phyloP scores from a whole-genome alignment of 2,329 filamentous ascomycete species.

The Curvularia verruculosa region DNA sequence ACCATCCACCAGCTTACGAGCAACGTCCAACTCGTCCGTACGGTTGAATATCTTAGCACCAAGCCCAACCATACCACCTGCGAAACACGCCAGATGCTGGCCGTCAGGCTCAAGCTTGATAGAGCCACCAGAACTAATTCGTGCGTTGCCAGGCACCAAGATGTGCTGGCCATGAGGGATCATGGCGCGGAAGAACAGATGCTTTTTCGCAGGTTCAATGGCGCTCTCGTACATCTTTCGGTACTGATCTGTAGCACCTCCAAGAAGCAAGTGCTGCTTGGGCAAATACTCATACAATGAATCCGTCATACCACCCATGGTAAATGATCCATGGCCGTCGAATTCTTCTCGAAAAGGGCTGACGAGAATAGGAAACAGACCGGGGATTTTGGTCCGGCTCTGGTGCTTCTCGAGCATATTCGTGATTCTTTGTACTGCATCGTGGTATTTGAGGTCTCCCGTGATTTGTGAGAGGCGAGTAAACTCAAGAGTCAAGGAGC shows the following conservation, averaged over 20 bases:
- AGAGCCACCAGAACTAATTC: slow-evolving; percentile 52
- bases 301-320: slow-evolving; percentile 62
- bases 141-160: slow-evolving; percentile 70
- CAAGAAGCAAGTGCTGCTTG: slow-evolving; percentile 75
- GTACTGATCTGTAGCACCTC: slow-evolving; percentile 76
- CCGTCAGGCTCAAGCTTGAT: slow-evolving; percentile 51
- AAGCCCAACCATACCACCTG: slow-evolving; percentile 62
- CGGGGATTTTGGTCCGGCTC: slow-evolving; percentile 45
- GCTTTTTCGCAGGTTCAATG: slow-evolving; percentile 70
- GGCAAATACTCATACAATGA: slow-evolving; percentile 65
- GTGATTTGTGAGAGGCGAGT: slow-evolving; percentile 50
- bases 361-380: slow-evolving; percentile 46
- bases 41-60: slow-evolving; percentile 60
- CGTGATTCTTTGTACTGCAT: slow-evolving; percentile 47
- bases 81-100: slow-evolving; percentile 61
- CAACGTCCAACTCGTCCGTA: slow-evolving; percentile 57
- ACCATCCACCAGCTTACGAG: slow-evolving; percentile 59
- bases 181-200: slow-evolving; percentile 81
- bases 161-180: slow-evolving; percentile 69
- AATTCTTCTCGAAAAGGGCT: slow-evolving; percentile 42
- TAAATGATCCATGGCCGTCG: slow-evolving; percentile 49
- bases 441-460: slow-evolving; percentile 47
- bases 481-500: slow-evolving; percentile 49
- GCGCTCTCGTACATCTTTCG: slow-evolving; percentile 72
- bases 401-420: slow-evolving; percentile 44